A percentile compares a stretch with the other conserved stretches of the same genome.
Conservation (phyloP, 2,329 filamentous ascomycete species). For the Acephala macrosclerotiorum region DNA sequence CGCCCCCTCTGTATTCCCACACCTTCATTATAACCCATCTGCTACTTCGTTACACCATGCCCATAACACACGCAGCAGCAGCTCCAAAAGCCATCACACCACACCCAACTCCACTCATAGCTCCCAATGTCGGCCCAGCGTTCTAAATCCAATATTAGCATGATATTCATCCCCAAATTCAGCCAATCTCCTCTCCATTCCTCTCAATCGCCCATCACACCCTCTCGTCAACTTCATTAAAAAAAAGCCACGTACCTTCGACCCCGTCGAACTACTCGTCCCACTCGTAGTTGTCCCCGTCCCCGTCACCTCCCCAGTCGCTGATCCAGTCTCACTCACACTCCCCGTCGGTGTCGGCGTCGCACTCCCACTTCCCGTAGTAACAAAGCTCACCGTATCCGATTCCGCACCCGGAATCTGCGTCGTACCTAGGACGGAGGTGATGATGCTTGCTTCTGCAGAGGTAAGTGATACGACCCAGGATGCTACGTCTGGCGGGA, state of each 20-base stretch:
- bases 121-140: not conserved
- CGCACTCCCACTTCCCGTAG: not conserved
- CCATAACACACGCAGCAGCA: slow-evolving; percentile 2
- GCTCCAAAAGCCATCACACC: slow-evolving; percentile 5
- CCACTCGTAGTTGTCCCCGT: not conserved
- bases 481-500: not conserved
- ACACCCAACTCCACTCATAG: not conserved
- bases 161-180: not conserved
- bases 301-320: too few species aligned
- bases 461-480: not conserved
- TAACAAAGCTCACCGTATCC: not conserved
- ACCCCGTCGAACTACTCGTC: not conserved
- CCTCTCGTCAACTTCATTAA: too few species aligned
- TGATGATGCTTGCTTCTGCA: not conserved
- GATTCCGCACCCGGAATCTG: not conserved
- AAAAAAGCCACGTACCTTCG: too few species aligned
- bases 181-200: too few species aligned
- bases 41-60: not conserved
- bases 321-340: not conserved
- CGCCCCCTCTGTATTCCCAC: not conserved
- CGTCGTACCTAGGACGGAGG: not conserved
- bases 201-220: too few species aligned
- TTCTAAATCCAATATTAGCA: not conserved
- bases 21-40: not conserved
- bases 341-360: not conserved